phyloP scores from a whole-genome alignment of 2,329 filamentous ascomycete species.

The Beauveria sp. region DNA sequence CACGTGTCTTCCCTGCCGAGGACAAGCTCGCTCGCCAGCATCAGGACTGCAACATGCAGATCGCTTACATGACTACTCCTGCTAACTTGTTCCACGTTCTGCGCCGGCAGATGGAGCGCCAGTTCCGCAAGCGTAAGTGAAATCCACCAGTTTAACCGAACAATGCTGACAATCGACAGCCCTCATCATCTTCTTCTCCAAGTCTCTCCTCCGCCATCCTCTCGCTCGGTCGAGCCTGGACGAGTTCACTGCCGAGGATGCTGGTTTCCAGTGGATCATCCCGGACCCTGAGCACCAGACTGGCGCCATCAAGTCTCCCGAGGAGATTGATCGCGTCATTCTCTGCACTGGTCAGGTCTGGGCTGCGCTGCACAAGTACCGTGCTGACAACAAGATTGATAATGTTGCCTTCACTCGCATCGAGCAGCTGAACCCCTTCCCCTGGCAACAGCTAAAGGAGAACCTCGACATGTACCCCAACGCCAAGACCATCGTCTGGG shows the following conservation, averaged over 20 bases:
- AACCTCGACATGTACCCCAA: conserved; percentile 97
- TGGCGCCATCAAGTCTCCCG: conserved; percentile 65
- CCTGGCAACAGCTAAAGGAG: conserved; percentile 92
- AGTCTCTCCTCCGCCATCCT: conserved; percentile 90
- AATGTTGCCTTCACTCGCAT: conserved; percentile 91
- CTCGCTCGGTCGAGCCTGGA: conserved; percentile 82
- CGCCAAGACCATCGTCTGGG: conserved; percentile 95
- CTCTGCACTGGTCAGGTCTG: conserved; percentile 95
- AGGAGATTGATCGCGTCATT: conserved; percentile 89
- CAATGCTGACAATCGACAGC: conserved; percentile 40
- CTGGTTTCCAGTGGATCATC: conserved; percentile 96
- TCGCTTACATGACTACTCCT: conserved; percentile 94
- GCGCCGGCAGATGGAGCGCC: conserved; percentile 94
- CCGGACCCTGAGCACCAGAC: conserved; percentile 77
- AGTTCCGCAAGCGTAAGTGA: conserved; percentile 94
- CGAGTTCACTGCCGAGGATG: conserved; percentile 75
- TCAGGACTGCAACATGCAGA: conserved; percentile 99
- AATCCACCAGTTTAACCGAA: neutral
- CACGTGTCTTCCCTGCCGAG: conserved; percentile 77
- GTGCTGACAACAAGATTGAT: conserved; percentile 75
- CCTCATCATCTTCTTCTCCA: conserved; percentile 96
- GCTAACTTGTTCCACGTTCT: conserved; percentile 95
- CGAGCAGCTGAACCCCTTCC: conserved; percentile 98
- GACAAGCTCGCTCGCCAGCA: conserved; percentile 95
- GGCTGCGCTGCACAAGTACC: conserved; percentile 82